phyloP scores from a whole-genome alignment of 1,284 basidiomycete genomes.

The Pseudozyma tsukubaensis region DNA sequence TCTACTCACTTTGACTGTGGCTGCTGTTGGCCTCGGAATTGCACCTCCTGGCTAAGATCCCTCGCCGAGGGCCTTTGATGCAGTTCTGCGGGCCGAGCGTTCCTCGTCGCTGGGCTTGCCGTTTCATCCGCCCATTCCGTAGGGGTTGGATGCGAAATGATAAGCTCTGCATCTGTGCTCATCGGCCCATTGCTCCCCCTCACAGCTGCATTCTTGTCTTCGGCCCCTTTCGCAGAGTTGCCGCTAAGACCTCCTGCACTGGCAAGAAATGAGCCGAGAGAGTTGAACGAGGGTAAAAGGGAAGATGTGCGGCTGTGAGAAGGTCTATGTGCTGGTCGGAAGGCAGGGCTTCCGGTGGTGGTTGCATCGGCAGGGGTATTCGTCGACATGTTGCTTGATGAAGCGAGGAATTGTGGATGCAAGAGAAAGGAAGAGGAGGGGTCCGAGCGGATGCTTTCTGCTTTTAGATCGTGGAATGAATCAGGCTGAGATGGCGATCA shows the following conservation, averaged over 20 bases:
- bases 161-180: slow-evolving; percentile 43
- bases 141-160: slow-evolving; percentile 32
- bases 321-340: not conserved
- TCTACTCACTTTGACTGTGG: too few relatives aligned
- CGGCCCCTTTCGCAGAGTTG: too few relatives aligned
- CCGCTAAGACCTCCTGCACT: slow-evolving; percentile 14
- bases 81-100: not conserved
- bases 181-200: not conserved
- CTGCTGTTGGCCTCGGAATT: slow-evolving; percentile 18
- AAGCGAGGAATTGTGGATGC: too few relatives aligned
- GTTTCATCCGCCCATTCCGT: slow-evolving; percentile 42
- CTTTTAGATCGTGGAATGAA: too few relatives aligned
- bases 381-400: not conserved
- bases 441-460: too few relatives aligned
- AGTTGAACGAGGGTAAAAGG: slow-evolving; percentile 36
- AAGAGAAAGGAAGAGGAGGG: too few relatives aligned
- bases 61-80: not conserved
- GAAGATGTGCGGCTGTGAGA: slow-evolving; percentile 33
- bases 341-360: not conserved
- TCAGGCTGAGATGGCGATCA: too few relatives aligned
- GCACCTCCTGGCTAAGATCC: slow-evolving; percentile 24
- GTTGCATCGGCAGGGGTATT: not conserved
- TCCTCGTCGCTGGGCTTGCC: not conserved
- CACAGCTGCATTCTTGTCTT: too few relatives aligned
- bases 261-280: slow-evolving; percentile 42